Base-by-base conservation (phyloP, 192 early-diverging fungal species). In the Mortierella hygrophila region DNA sequence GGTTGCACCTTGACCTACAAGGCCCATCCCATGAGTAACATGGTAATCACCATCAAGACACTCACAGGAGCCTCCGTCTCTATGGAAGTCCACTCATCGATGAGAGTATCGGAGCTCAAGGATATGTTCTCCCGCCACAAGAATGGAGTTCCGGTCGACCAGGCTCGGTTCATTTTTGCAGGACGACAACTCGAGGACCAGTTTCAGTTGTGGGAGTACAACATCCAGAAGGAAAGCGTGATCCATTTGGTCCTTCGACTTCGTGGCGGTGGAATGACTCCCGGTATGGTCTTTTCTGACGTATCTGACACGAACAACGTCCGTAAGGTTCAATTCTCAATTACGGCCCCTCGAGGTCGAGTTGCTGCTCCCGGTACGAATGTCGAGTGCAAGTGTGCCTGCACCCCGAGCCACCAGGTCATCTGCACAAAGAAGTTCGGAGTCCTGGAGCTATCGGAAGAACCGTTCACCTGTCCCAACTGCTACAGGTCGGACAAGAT, bases 331-430 rank as follows among this genome's bases (percentile, higher is more conserved):
- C 26, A 55, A 6, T 69, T 75, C 32, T 74, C 49, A 5, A 0
- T 21, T 3, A 35, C 32, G 0, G 79, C 63, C 46, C 79, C 73
- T 2, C 55, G 8, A 21, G 79, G 79, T 1, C 72, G 72, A 5
- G 26, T 10, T 0, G 72, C 38, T 15, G 29, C 10, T 20, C 26
- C 16, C 6, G 79, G 73, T 21, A 69, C 72, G 6, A 81, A 81
- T 29, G 35, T 81, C 23, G 79, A 81, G 47, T 81, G 79, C 46
- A 9, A 49, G 21, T 81, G 79, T n/a, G 37, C 38, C 18, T 81
- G 79, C 23, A 75, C 65, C 15, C 68, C 65, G 1, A 52, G 21
- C 5, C 35, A 81, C 16, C 29, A 20, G 16, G 79, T 81, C 3
- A 65, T 81, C 26, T 81, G 65, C 47, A 60, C 5, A 0, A 68